Evolutionary conservation across 495 filamentous ascomycete species (phyloP).

Genomic region (Aspergillus egyptiacus): DNA sequence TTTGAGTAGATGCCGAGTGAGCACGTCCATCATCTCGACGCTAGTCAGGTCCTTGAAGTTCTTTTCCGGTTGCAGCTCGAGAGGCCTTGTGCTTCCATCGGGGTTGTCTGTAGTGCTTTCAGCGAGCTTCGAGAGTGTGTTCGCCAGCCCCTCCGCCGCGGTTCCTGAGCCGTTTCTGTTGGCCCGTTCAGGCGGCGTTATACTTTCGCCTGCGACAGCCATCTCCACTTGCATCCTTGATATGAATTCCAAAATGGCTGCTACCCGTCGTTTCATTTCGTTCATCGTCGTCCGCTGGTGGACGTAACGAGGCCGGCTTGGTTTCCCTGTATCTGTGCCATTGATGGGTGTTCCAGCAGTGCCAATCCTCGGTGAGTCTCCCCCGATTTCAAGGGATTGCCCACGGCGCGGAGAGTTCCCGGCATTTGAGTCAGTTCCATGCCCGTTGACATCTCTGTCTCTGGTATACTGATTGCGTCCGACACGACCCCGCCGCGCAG

Average conservation of each 20-base stretch:
- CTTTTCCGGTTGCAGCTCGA: slow-evolving; percentile 29
- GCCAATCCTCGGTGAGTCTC: slow-evolving; percentile 36
- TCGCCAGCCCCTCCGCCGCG: slow-evolving; percentile 35
- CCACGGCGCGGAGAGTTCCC: slow-evolving; percentile 57
- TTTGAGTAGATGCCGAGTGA: slow-evolving; percentile 68
- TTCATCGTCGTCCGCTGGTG: slow-evolving; percentile 68
- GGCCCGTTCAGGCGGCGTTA: slow-evolving; percentile 32
- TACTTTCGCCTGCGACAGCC: slow-evolving; percentile 48
- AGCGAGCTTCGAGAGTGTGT: slow-evolving; percentile 22
- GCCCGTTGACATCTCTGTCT: slow-evolving; percentile 58
- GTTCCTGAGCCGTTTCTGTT: slow-evolving; percentile 31
- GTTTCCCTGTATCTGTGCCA: slow-evolving; percentile 43
- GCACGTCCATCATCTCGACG: slow-evolving; percentile 76
- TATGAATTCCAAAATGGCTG: slow-evolving; percentile 83
- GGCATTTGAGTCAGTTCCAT: slow-evolving; percentile 41
- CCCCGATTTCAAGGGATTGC: slow-evolving; percentile 55
- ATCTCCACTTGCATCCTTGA: slow-evolving; percentile 85
- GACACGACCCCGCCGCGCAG: slow-evolving; percentile 56
- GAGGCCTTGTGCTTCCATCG: slow-evolving; percentile 22
- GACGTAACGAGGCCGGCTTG: slow-evolving; percentile 54
- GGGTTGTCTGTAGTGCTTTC: slow-evolving; percentile 29
- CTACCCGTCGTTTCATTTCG: slow-evolving; percentile 84
- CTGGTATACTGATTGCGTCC: slow-evolving; percentile 85
- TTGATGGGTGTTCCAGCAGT: slow-evolving; percentile 34
- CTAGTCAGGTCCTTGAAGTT: slow-evolving; percentile 64